Percentiles rank a stretch among this genome's conserved stretches.
phyloP scores from a whole-genome alignment of 805 yeast genomes.

The Zygosaccharomyces bailii region DNA sequence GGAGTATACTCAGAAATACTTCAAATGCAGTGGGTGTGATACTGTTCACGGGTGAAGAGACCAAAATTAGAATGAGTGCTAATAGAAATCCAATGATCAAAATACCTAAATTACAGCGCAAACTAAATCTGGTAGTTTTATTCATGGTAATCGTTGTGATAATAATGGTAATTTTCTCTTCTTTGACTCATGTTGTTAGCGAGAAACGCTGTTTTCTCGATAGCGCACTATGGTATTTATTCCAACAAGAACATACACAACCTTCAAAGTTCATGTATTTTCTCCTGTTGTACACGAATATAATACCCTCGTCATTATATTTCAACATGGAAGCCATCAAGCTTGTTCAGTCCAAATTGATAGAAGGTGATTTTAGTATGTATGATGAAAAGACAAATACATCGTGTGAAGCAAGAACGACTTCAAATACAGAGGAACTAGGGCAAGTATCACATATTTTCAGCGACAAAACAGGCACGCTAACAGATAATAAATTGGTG shows the following conservation, averaged over 20 bases:
- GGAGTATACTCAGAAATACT: slow-evolving; percentile 86
- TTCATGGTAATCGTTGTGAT: slow-evolving; percentile 86
- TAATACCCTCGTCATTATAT: slow-evolving; percentile 90
- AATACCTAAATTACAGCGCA: slow-evolving; percentile 84
- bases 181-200: slow-evolving; percentile 67
- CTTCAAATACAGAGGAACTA: slow-evolving; percentile 90
- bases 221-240: slow-evolving; percentile 67
- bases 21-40: slow-evolving; percentile 71
- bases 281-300: slow-evolving; percentile 93
- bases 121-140: slow-evolving; percentile 76
- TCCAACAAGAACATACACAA: slow-evolving; percentile 69
- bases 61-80: slow-evolving; percentile 94
- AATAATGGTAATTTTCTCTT: slow-evolving; percentile 69
- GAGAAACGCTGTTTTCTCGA: slow-evolving; percentile 39
- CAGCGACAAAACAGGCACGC: slow-evolving; percentile 95
- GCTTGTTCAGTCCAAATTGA: slow-evolving; percentile 47
- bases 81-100: slow-evolving; percentile 84
- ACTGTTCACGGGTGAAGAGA: slow-evolving; percentile 90
- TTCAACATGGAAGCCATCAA: slow-evolving; percentile 90
- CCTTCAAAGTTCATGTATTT: slow-evolving; percentile 94
- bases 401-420: slow-evolving; percentile 92
- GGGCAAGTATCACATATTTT: slow-evolving; percentile 96
- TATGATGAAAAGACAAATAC: slow-evolving; percentile 80
- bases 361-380: slow-evolving; percentile 94
- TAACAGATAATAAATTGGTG: slow-evolving; percentile 91